A percentile compares a stretch with the other conserved stretches of the same genome.
These are phyloP conservation scores for Rhodotorula glutinis DNA, from an alignment of 1,284 basidiomycete species.

Conservation along the genomic window DNA sequence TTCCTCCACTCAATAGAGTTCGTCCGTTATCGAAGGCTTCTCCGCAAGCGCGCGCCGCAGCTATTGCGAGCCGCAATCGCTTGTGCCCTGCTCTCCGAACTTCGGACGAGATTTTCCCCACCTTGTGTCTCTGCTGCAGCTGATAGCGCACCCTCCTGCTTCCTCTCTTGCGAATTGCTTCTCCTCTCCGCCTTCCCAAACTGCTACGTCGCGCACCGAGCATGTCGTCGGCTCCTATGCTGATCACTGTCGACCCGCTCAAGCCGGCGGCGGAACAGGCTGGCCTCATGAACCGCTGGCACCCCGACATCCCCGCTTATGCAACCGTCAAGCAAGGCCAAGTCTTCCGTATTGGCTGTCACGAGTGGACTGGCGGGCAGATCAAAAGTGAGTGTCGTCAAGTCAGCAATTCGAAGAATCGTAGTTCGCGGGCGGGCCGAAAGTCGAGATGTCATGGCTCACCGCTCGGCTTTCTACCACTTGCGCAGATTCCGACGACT, in stretches of 20 bases:
- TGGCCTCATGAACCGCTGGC: constrained; percentile 48
- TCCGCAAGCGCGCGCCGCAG: no score
- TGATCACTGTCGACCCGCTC: constrained; percentile 42
- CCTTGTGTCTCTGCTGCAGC: background rate
- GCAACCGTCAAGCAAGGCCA: constrained; percentile 46
- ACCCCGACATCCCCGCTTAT: constrained; percentile 47
- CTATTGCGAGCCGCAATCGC: no score
- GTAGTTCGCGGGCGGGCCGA: background rate
- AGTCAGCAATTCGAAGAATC: no score
- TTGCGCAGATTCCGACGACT: constrained; percentile 7
- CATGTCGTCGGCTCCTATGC: constrained; percentile 1
- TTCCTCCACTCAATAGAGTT: no score
- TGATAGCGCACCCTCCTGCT: background rate
- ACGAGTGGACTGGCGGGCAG: constrained; percentile 41
- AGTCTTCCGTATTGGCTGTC: constrained; percentile 62
- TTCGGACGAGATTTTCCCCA: background rate
- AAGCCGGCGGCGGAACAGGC: constrained; percentile 40
- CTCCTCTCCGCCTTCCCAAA: no score
- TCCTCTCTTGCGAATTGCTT: no score
- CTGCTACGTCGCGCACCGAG: background rate
- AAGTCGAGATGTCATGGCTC: background rate
- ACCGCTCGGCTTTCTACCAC: background rate
- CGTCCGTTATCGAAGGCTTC: no score
- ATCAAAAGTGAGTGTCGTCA: constrained; percentile 39
- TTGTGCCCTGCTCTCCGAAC: no score